Conservation (phyloP, 257 asterid species). For the Haberlea rhodopensis region DNA sequence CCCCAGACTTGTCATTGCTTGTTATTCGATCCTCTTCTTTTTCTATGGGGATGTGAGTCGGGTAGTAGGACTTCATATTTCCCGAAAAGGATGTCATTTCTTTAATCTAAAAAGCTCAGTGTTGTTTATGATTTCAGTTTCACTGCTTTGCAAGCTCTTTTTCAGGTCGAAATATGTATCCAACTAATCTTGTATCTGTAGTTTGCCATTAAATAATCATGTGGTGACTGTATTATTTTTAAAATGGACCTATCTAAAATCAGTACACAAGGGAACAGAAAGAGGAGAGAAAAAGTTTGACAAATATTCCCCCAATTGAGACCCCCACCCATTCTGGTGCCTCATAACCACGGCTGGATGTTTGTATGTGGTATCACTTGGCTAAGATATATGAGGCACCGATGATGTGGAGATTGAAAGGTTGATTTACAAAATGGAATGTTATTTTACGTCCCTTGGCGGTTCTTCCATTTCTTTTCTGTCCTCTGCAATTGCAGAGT, state of each 20-base stretch:
- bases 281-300: not conserved
- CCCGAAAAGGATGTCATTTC: not conserved
- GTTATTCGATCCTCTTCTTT: not conserved
- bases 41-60: slow-evolving; percentile 6
- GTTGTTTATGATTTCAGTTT: not conserved
- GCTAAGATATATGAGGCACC: not conserved
- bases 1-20: slow-evolving; percentile 2
- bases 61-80: not conserved
- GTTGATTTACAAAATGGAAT: not conserved
- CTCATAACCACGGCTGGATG: not conserved
- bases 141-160: not conserved
- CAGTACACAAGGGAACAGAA: not conserved
- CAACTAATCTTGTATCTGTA: not conserved
- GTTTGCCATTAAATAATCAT: not conserved
- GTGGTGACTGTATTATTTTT: not conserved
- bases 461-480: not conserved
- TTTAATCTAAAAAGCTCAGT: not conserved
- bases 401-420: not conserved
- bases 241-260: not conserved
- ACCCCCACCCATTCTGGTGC: not conserved
- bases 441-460: slow-evolving; percentile 1
- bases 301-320: not conserved
- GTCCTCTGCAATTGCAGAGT: not conserved
- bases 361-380: not conserved
- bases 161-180: not conserved